Conservation (phyloP, 1,139 yeast genomes). For the Geotrichum aggregatum region DNA sequence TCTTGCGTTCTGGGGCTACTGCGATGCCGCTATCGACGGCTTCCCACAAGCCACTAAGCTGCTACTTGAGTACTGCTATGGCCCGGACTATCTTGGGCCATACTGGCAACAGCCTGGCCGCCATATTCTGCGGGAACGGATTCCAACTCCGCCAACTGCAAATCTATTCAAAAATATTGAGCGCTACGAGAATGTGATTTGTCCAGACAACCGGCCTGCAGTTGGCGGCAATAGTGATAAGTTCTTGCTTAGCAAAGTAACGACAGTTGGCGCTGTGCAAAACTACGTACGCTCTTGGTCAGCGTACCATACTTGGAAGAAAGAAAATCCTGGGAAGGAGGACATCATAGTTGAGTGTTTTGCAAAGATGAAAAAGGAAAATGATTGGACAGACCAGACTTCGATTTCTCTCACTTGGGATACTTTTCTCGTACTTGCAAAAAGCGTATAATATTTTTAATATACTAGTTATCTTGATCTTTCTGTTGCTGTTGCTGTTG, state of each 20-base stretch:
- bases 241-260: conserved; percentile 15
- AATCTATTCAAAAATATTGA: conserved; percentile 43
- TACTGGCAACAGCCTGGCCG: conserved; percentile 78
- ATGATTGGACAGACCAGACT: conserved; percentile 47
- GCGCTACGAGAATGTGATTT: conserved; percentile 33
- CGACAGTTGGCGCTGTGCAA: conserved; percentile 43
- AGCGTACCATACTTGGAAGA: conserved; percentile 64
- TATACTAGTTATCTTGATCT: not conserved
- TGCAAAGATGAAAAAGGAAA: conserved; percentile 42
- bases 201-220: conserved; percentile 25
- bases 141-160: conserved; percentile 44
- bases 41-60: conserved; percentile 45
- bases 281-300: conserved; percentile 43
- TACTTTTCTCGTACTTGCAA: conserved; percentile 51
- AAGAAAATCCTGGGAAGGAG: conserved; percentile 34
- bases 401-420: conserved; percentile 54
- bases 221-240: not conserved
- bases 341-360: conserved; percentile 42
- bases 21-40: conserved; percentile 53
- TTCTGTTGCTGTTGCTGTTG: not conserved
- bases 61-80: conserved; percentile 43
- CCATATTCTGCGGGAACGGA: conserved; percentile 41
- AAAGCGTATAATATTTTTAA: not conserved
- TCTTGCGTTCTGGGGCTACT: conserved; percentile 74
- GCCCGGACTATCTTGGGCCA: conserved; percentile 55